A percentile compares a stretch with the other conserved stretches of the same genome.
phyloP scores from a whole-genome alignment of 106 monocot genomes.

The Acorus gramineus region DNA sequence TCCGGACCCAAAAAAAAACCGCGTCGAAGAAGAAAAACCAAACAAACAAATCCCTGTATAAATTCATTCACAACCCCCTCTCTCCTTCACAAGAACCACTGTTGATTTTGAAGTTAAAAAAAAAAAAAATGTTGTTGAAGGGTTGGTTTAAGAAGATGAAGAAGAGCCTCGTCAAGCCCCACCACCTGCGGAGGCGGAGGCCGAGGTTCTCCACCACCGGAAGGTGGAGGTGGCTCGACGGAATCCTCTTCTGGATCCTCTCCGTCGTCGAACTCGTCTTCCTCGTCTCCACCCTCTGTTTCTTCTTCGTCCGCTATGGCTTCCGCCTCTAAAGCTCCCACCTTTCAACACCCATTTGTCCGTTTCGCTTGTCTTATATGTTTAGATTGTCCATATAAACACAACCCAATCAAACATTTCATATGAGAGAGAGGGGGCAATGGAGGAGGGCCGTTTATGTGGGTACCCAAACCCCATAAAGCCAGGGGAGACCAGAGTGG shows the following conservation, averaged over 20 bases:
- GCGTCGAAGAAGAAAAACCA: no score
- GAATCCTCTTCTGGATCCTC: conserved; percentile 1
- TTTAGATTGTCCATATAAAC: not conserved
- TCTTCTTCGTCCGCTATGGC: conserved; percentile 17
- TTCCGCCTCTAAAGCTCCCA: conserved; percentile 1
- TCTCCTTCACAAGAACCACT: no score
- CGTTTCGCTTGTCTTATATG: not conserved
- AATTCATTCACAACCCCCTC: no score
- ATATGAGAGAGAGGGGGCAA: not conserved
- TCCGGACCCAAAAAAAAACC: no score
- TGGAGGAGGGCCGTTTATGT: not conserved
- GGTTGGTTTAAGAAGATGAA: conserved; percentile 1
- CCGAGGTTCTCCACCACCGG: not conserved
- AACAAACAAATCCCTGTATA: no score
- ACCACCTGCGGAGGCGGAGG: not conserved
- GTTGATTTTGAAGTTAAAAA: no score
- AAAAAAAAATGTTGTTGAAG: no score
- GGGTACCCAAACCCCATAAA: conserved; percentile 20
- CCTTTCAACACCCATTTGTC: not conserved
- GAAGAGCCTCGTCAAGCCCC: not conserved
- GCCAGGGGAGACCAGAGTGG: conserved; percentile 12
- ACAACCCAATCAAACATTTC: not conserved
- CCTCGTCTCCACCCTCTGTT: conserved; percentile 7
- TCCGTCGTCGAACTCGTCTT: conserved; percentile 8
- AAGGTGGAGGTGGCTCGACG: conserved; percentile 5